These are phyloP conservation scores for Phytopythium oedochilum DNA, from an alignment of 352 stramenopile species.

Conservation along the genomic window DNA sequence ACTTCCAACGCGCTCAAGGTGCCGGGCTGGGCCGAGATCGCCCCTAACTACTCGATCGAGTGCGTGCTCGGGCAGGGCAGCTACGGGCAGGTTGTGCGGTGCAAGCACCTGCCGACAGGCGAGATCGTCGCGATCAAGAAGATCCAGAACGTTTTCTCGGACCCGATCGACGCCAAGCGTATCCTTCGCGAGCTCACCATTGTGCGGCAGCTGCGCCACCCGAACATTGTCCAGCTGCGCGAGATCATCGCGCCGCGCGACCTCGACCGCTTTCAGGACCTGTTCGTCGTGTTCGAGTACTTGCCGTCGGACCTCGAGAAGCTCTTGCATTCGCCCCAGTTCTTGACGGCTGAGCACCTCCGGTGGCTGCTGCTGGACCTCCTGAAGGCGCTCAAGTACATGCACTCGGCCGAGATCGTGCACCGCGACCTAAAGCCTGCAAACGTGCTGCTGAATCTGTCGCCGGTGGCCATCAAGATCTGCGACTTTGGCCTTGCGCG, in stretches of 20 bases:
- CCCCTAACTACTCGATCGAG: conserved; percentile 81
- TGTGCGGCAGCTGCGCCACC: conserved; percentile 75
- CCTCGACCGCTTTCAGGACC: conserved; percentile 68
- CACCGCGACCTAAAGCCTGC: conserved; percentile 86
- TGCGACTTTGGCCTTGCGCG: conserved; percentile 82
- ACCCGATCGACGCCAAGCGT: conserved; percentile 84
- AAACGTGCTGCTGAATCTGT: conserved; percentile 86
- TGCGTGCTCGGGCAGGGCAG: conserved; percentile 81
- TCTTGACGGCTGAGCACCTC: conserved; percentile 78
- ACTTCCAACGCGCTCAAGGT: conserved; percentile 71
- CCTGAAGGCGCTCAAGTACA: conserved; percentile 88
- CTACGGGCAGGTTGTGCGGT: conserved; percentile 84
- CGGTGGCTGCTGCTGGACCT: conserved; percentile 82
- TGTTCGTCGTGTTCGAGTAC: conserved; percentile 87
- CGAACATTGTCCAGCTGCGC: conserved; percentile 85
- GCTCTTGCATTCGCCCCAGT: conserved; percentile 81
- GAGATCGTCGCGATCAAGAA: conserved; percentile 89
- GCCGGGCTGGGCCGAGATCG: conserved; percentile 77
- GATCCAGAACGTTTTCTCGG: conserved; percentile 87
- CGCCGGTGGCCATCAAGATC: conserved; percentile 84
- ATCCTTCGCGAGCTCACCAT: conserved; percentile 85
- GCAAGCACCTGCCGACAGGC: conserved; percentile 83
- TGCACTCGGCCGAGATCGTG: conserved; percentile 87
- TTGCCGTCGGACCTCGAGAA: conserved; percentile 83
- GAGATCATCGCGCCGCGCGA: conserved; percentile 82